A percentile compares a stretch with the other conserved stretches of the same genome.
These are phyloP conservation scores for Casaregolazyma lundiana DNA, from an alignment of 1,139 yeast species.

Conservation along the genomic window DNA sequence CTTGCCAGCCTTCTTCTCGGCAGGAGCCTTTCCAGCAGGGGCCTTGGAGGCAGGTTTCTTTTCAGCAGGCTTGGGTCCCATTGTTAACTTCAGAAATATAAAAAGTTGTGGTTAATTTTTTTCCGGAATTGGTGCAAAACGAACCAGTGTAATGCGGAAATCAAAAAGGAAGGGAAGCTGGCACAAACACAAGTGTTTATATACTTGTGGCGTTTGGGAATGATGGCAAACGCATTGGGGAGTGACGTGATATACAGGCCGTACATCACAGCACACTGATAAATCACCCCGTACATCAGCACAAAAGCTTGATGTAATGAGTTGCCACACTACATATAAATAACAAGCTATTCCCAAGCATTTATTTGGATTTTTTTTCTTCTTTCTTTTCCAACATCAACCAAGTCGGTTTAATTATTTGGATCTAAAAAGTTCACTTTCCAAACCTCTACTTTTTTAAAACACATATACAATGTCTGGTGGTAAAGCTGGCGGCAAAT, in stretches of 20 bases:
- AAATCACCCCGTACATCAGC: too few species aligned
- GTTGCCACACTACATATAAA: conserved; percentile 14
- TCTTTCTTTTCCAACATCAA: conserved; percentile 20
- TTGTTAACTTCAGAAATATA: conserved; percentile 34
- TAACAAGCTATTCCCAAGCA: conserved; percentile 14
- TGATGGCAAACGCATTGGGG: conserved; percentile 7
- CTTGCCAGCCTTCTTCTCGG: conserved; percentile 96
- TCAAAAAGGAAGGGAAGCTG: conserved; percentile 15
- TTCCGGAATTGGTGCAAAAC: conserved; percentile 27
- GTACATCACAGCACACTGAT: conserved; percentile 16
- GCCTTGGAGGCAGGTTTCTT: conserved; percentile 62
- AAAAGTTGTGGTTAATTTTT: conserved; percentile 25
- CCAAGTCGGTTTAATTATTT: conserved; percentile 19
- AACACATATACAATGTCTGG: conserved; percentile 68
- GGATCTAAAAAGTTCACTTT: conserved; percentile 25
- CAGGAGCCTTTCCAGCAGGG: conserved; percentile 93
- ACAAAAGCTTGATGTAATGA: conserved; percentile 3
- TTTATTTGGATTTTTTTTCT: conserved; percentile 12
- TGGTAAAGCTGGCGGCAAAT: conserved; percentile 94
- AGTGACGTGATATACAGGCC: conserved; percentile 15
- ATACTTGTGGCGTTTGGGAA: conserved; percentile 11
- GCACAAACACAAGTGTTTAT: conserved; percentile 14
- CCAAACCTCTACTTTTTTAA: conserved; percentile 7
- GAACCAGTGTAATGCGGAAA: conserved; percentile 22
- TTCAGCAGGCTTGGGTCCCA: conserved; percentile 95